A percentile compares a stretch with the other conserved stretches of the same genome.
Conservation (phyloP, 2,329 filamentous ascomycete species). For the Cryphonectria carpinicola region DNA sequence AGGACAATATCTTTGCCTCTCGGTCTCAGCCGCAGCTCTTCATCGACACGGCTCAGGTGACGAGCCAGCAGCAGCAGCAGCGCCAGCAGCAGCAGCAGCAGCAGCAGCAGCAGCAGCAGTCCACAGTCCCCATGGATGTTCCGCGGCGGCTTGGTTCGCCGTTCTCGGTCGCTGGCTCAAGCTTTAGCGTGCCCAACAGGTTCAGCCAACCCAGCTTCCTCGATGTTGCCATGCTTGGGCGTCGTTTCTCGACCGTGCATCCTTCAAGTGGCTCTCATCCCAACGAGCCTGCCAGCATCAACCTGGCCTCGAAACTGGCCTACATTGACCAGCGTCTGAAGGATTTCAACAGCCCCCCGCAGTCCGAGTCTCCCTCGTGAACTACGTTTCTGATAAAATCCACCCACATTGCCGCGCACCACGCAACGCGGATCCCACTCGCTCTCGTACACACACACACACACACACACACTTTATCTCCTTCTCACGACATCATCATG, state of each 20-base stretch:
- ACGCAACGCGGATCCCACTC: background rate
- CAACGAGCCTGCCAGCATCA: constrained; percentile 44
- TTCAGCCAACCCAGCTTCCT: constrained; percentile 52
- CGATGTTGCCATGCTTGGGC: constrained; percentile 49
- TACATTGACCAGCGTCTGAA: constrained; percentile 63
- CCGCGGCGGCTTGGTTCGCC: constrained; percentile 62
- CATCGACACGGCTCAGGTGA: constrained; percentile 17
- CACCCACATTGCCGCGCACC: background rate
- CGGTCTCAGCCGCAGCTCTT: constrained; percentile 21
- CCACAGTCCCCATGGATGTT: constrained; percentile 39
- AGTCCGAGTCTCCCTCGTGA: constrained; percentile 56
- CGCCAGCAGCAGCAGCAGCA: constrained; percentile 1
- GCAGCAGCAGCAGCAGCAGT: constrained; percentile 26
- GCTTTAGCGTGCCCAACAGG: constrained; percentile 65
- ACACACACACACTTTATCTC: constrained; percentile 29
- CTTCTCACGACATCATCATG: constrained; percentile 24
- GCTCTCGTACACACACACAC: constrained; percentile 33
- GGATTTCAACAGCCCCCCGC: constrained; percentile 54
- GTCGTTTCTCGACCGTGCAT: constrained; percentile 63
- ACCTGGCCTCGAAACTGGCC: constrained; percentile 55
- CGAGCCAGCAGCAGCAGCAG: constrained; percentile 32
- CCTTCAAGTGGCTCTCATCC: constrained; percentile 44
- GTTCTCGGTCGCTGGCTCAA: constrained; percentile 54
- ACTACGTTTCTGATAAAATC: background rate
- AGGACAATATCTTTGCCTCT: constrained; percentile 22